phyloP scores from a whole-genome alignment of 2,329 filamentous ascomycete species.

The Ophiocordyceps camponoti-floridani region DNA sequence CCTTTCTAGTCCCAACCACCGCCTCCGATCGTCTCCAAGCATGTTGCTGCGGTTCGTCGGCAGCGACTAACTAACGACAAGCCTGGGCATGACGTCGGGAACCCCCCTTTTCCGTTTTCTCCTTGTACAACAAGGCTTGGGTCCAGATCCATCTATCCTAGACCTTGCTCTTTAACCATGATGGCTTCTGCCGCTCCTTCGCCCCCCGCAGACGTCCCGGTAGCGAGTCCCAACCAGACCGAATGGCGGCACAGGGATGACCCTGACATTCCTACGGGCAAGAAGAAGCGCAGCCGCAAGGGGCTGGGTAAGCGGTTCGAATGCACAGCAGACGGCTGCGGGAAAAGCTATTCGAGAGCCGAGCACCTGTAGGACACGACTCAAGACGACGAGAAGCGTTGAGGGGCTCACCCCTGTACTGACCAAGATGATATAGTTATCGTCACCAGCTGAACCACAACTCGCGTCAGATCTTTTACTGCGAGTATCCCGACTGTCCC shows the following conservation, averaged over 20 bases:
- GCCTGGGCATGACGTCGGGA: background rate
- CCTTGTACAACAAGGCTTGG: background rate
- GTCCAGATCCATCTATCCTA: background rate
- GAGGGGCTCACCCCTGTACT: background rate
- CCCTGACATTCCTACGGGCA: conserved; percentile 8
- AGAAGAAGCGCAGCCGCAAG: conserved; percentile 57
- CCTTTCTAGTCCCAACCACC: background rate
- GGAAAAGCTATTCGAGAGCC: conserved; percentile 89
- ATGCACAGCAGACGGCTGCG: conserved; percentile 73
- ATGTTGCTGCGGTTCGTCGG: background rate
- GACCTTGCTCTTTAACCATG: background rate
- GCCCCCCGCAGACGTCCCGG: background rate
- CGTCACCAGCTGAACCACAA: conserved; percentile 92
- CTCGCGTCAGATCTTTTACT: conserved; percentile 87
- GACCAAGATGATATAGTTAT: conserved; percentile 29
- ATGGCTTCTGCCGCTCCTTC: background rate
- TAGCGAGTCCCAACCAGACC: background rate
- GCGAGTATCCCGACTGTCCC: conserved; percentile 80
- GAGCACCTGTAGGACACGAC: conserved; percentile 63
- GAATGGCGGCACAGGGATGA: background rate
- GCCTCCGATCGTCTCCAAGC: background rate
- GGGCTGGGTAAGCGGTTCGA: conserved; percentile 67
- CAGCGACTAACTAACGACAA: too few relatives aligned
- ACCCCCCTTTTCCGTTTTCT: background rate
- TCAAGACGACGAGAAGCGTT: too few relatives aligned